These are phyloP conservation scores for Prillingera fragicola DNA, from an alignment of 1,284 basidiomycete genomes.

Conservation along the genomic window DNA sequence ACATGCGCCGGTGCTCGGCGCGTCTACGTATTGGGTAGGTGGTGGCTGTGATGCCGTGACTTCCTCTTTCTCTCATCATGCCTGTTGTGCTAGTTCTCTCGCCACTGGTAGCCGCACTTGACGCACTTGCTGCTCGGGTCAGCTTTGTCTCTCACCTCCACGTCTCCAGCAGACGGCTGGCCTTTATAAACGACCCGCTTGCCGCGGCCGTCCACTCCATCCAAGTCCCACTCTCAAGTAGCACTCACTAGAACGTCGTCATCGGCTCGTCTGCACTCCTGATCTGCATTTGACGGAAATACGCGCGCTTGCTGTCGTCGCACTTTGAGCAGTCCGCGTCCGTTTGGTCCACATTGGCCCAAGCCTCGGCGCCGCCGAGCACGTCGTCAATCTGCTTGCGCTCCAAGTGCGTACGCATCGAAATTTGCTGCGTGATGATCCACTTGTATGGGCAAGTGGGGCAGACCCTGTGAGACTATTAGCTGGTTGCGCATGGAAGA, in stretches of 20 bases:
- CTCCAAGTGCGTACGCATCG: constrained; percentile 71
- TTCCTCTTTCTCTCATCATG: constrained; percentile 1
- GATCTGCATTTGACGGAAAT: constrained; percentile 95
- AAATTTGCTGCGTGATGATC: constrained; percentile 70
- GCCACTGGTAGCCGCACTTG: constrained; percentile 46
- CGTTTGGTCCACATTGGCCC: constrained; percentile 91
- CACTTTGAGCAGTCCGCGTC: constrained; percentile 74
- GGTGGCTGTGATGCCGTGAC: not conserved
- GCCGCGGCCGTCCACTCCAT: no score
- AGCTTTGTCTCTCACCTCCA: no score
- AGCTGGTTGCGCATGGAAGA: not conserved
- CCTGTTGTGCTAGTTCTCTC: constrained; percentile 23
- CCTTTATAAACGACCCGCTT: no score
- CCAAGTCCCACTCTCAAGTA: not conserved
- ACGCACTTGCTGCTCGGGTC: constrained; percentile 42
- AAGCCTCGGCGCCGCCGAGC: constrained; percentile 84
- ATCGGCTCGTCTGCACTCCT: constrained; percentile 93
- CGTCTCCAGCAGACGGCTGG: no score
- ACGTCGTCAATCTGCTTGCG: constrained; percentile 90
- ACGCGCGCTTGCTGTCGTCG: constrained; percentile 71
- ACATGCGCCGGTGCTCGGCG: no score
- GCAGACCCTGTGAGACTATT: constrained; percentile 75
- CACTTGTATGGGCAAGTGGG: constrained; percentile 94
- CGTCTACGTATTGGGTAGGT: not conserved
- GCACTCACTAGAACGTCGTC: constrained; percentile 76